phyloP scores from a whole-genome alignment of 306 rosid species.

The Castanea crenata region DNA sequence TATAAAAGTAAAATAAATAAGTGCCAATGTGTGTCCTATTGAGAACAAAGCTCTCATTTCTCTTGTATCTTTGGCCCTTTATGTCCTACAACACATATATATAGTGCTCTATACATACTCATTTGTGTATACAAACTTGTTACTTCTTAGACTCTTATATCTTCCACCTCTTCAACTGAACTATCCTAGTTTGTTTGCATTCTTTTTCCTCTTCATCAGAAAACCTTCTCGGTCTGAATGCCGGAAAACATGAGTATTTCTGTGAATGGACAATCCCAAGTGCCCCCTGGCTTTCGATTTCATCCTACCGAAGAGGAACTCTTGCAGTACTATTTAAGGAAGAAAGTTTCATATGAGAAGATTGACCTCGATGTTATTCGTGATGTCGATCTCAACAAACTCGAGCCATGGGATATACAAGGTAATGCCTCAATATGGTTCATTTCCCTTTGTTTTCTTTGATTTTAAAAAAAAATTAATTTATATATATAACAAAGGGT shows the following conservation, averaged over 20 bases:
- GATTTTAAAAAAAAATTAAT: neutral
- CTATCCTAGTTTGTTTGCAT: neutral
- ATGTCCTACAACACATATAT: constrained; percentile 49
- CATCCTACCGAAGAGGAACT: constrained; percentile 92
- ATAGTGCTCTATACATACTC: constrained; percentile 53
- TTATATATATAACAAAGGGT: neutral
- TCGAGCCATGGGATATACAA: constrained; percentile 98
- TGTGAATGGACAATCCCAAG: constrained; percentile 88
- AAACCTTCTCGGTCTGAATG: constrained; percentile 26
- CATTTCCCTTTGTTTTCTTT: neutral
- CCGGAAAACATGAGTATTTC: constrained; percentile 74
- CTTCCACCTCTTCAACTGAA: neutral
- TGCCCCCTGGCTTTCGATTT: constrained; percentile 89
- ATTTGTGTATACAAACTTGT: constrained; percentile 33
- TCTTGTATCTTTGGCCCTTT: constrained; percentile 30
- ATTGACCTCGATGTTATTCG: constrained; percentile 87
- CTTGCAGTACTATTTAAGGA: constrained; percentile 75
- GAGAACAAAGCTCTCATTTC: neutral
- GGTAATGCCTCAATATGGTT: constrained; percentile 31
- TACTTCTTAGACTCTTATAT: constrained; percentile 13
- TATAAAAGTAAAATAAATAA: constrained; percentile 6
- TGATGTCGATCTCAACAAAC: constrained; percentile 96
- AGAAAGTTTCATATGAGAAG: constrained; percentile 71
- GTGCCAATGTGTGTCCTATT: neutral
- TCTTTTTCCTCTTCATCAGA: constrained; percentile 16